phyloP scores from a whole-genome alignment of 306 rosid species.

The Parietaria judaica region DNA sequence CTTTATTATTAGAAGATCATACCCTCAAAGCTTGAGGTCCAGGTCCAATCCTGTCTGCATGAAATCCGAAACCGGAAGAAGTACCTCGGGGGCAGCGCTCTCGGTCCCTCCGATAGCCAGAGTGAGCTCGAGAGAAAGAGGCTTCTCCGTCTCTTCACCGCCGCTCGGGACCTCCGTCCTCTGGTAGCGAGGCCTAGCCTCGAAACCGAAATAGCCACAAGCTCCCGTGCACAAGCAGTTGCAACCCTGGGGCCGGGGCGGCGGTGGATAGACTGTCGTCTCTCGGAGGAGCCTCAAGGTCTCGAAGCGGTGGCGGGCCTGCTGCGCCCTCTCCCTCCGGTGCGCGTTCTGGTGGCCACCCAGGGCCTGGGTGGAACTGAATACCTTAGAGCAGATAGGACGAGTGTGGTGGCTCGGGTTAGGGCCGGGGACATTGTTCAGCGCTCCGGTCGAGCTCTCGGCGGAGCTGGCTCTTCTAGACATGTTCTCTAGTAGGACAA shows the following conservation, averaged over 20 bases:
- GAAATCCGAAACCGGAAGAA: background rate
- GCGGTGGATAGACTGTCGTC: too few relatives aligned
- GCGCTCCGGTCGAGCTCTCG: background rate
- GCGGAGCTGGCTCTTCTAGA: background rate
- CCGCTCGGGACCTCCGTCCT: background rate
- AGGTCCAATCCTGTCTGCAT: constrained; percentile 4
- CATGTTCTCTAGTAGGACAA: background rate
- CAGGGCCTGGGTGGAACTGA: constrained; percentile 16
- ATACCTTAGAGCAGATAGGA: constrained; percentile 11
- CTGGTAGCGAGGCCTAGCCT: too few relatives aligned
- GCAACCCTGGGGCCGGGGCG: too few relatives aligned
- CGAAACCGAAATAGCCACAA: too few relatives aligned
- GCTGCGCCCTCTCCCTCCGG: background rate
- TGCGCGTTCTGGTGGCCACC: constrained; percentile 41
- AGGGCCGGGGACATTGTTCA: background rate
- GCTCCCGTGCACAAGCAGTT: too few relatives aligned
- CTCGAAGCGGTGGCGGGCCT: background rate
- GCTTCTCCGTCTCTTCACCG: background rate
- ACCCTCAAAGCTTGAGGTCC: constrained; percentile 16
- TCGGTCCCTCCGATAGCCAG: background rate
- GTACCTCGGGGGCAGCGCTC: background rate
- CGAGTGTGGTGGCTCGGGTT: background rate
- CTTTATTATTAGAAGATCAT: background rate
- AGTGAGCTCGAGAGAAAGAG: constrained; percentile 11
- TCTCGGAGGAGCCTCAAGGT: too few relatives aligned